These are phyloP conservation scores for Thraustochytrium striatum DNA, from an alignment of 352 stramenopile genomes.

Conservation along the genomic window DNA sequence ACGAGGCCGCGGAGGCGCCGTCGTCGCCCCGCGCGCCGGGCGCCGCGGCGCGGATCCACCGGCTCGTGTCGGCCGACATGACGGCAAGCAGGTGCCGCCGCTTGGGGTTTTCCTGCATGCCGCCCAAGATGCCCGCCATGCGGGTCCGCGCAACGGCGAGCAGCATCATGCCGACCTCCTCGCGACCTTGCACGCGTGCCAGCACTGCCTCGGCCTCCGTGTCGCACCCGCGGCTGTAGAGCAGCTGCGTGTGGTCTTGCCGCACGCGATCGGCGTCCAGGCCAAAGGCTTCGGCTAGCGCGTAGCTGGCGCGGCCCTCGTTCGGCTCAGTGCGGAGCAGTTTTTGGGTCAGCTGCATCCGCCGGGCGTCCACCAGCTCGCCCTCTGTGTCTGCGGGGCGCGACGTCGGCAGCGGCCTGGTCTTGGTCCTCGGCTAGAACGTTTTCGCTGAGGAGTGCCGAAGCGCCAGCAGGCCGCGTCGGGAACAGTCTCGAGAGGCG, in stretches of 20 bases:
- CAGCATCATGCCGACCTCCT: constrained; percentile 9
- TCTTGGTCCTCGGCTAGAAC: not conserved
- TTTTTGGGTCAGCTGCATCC: not conserved
- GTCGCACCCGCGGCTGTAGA: constrained; percentile 11
- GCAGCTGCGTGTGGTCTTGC: not conserved
- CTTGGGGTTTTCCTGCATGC: not conserved
- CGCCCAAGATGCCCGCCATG: constrained; percentile 1
- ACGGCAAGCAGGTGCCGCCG: constrained; percentile 30
- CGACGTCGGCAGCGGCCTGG: not conserved
- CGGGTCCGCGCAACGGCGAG: constrained; percentile 8
- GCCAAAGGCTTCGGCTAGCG: not conserved
- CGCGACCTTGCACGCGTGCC: not conserved
- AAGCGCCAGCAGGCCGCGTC: too few species aligned
- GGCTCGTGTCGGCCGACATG: constrained; percentile 10
- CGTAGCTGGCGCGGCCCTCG: not conserved
- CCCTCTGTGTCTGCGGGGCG: not conserved
- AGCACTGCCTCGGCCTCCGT: not conserved
- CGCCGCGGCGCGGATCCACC: constrained; percentile 7
- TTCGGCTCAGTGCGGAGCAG: not conserved
- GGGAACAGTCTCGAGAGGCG: too few species aligned
- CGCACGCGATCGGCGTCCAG: constrained; percentile 6
- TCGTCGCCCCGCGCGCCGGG: not conserved
- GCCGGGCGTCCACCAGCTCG: not conserved
- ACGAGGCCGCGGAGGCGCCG: not conserved
- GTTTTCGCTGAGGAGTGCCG: not conserved